These are phyloP conservation scores for Starmerella roubikii DNA, from an alignment of 805 yeast species.

Conservation along the genomic window DNA sequence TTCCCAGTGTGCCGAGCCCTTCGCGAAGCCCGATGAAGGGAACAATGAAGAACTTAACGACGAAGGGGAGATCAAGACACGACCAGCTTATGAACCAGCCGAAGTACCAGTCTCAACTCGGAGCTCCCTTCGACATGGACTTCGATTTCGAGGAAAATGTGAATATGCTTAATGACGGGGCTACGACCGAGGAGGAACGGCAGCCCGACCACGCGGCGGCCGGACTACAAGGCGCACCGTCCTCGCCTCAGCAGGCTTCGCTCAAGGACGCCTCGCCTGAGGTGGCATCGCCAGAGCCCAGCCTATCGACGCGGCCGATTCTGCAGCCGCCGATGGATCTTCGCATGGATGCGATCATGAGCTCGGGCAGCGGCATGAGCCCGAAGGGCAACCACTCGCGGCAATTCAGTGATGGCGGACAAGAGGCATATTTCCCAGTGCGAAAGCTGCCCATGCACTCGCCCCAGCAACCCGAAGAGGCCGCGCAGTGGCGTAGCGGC, in stretches of 20 bases:
- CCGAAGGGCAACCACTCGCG: slow-evolving; percentile 13
- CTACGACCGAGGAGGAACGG: slow-evolving; percentile 5
- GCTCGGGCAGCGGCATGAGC: slow-evolving; percentile 14
- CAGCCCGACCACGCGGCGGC: background rate
- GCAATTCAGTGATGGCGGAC: slow-evolving; percentile 8
- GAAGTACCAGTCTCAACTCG: background rate
- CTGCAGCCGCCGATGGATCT: slow-evolving; percentile 15
- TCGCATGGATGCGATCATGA: slow-evolving; percentile 18
- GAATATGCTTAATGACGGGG: slow-evolving; percentile 8
- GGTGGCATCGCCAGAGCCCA: background rate
- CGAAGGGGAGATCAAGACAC: too few relatives aligned
- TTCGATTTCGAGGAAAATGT: slow-evolving; percentile 2
- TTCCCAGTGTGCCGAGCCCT: slow-evolving; percentile 9
- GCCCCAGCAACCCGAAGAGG: slow-evolving; percentile 4
- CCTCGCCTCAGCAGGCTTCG: background rate
- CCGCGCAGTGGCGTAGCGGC: slow-evolving; percentile 10
- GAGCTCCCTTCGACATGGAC: background rate
- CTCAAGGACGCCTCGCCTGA: too few relatives aligned
- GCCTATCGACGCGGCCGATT: slow-evolving; percentile 1
- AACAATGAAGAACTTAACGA: background rate
- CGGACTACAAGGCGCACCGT: background rate
- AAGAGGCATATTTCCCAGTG: slow-evolving; percentile 5
- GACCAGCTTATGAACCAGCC: background rate
- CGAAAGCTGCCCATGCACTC: background rate
- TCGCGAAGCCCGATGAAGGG: background rate